Conservation (phyloP, 2,329 filamentous ascomycete species). For the Epichloe scottii region DNA sequence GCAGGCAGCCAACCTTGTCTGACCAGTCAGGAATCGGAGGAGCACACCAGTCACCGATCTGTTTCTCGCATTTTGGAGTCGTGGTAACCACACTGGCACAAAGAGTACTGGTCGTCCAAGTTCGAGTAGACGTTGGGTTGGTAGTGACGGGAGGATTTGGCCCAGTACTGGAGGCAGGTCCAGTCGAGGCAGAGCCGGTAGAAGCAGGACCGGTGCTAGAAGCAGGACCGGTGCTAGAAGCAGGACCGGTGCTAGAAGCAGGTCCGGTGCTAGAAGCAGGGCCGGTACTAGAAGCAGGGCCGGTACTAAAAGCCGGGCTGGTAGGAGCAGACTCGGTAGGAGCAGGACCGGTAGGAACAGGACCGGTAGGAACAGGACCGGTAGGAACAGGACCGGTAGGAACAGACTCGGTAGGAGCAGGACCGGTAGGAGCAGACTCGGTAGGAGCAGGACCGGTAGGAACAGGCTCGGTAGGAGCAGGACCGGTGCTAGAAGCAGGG, state of each 20-base stretch:
- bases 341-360: fast-evolving
- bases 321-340: fast-evolving
- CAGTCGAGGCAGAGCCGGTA: background rate
- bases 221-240: no score
- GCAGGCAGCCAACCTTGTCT: background rate
- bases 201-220: no score
- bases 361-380: no score
- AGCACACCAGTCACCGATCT: background rate
- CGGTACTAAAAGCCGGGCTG: no score
- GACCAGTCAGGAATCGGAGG: background rate
- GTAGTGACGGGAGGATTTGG: background rate
- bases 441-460: no score
- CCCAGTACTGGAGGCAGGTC: background rate
- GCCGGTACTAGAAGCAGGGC: no score
- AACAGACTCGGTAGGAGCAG: fast-evolving
- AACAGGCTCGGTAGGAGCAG: fast-evolving
- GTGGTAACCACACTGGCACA: background rate
- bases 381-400: no score
- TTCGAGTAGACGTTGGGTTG: background rate
- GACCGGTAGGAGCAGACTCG: no score
- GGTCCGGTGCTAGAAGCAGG: fast-evolving
- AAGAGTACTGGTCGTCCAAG: background rate
- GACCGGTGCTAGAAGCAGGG: no score
- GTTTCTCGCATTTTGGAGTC: background rate
- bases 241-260: no score